These are phyloP conservation scores for Umbelopsis sp. DNA, from an alignment of 192 early-diverging fungal species.

Conservation along the genomic window DNA sequence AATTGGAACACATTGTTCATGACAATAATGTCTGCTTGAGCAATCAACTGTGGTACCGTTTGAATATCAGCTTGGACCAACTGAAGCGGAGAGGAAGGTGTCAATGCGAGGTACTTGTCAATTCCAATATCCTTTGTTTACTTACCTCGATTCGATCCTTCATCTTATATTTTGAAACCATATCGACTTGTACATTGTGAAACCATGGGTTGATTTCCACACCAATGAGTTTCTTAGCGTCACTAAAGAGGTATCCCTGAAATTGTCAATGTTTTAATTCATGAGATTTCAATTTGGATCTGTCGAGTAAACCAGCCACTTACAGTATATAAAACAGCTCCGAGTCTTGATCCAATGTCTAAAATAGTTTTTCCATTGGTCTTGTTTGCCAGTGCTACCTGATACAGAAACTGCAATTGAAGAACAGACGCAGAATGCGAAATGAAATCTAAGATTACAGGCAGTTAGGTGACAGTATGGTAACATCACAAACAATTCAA, in stretches of 20 bases:
- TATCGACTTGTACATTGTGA: conserved; percentile 50
- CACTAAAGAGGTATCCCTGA: conserved; percentile 54
- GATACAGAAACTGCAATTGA: conserved; percentile 58
- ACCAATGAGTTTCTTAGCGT: conserved; percentile 55
- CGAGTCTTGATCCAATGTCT: conserved; percentile 61
- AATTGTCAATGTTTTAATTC: neutral
- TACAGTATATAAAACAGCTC: conserved; percentile 59
- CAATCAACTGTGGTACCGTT: conserved; percentile 38
- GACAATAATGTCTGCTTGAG: conserved; percentile 53
- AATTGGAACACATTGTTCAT: conserved; percentile 70
- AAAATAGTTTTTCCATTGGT: conserved; percentile 49
- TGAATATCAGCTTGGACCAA: conserved; percentile 53
- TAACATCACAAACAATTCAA: neutral
- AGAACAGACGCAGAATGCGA: conserved; percentile 59
- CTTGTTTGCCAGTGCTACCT: conserved; percentile 44
- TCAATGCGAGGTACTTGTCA: neutral
- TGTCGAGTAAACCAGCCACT: neutral
- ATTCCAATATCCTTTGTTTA: neutral
- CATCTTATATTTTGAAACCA: conserved; percentile 52
- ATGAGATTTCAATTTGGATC: too few relatives aligned
- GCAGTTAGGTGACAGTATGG: neutral
- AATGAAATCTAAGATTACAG: conserved; percentile 48
- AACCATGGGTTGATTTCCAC: conserved; percentile 65
- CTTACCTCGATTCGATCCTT: conserved; percentile 53
- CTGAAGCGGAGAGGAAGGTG: conserved; percentile 1